Base-by-base conservation (phyloP, 345 rosid species). In the Euclidium syriacum region DNA sequence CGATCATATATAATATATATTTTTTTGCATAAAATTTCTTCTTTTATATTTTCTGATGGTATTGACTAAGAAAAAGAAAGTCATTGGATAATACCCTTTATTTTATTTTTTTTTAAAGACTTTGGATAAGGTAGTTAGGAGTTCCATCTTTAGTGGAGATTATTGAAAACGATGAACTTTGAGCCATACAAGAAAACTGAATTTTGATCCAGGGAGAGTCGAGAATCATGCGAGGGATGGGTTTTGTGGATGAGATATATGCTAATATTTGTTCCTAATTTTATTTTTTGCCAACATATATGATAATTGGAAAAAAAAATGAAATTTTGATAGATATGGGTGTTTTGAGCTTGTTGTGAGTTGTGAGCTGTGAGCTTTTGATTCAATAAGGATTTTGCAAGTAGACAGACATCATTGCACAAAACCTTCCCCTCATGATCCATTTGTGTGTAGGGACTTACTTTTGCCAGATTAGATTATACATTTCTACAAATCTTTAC, bases 391-490 rank as follows among this genome's bases (percentile, higher is more conserved):
- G 55, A 43, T 35, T 12, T 24, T 34, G 68, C 75, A 57, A 64
- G 70, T 57, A 50, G 70, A 18, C 5, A 38, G 41, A 51, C 56
- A 58, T 58, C 62, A 64, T 64, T 72, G 55, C 70, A 65, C 75
- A 56, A 65, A n/a, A 55, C 52, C 57, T 15, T 62, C 20, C 52
- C 59, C 56, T 70, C 7, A 15, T 62, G 63, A 63, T 70, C 75
- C 64, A 50, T 57, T 71, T 57, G 52, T 64, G 65, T 62, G 64
- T 62, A 29, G 74, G 70, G 48, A 33, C 70, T 64, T 64, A 30
- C 29, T 62, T 52, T 62, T 70, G 70, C 65, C 75, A 64, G 65
- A 50, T 48, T 64, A 64, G 48, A 71, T 55, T 64, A 39, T 52
- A 52, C 38, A 29, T 56, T 64, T 56, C 52, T 12, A 24, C 23